phyloP scores from a whole-genome alignment of 257 asterid species.

The Capsicum chinense region DNA sequence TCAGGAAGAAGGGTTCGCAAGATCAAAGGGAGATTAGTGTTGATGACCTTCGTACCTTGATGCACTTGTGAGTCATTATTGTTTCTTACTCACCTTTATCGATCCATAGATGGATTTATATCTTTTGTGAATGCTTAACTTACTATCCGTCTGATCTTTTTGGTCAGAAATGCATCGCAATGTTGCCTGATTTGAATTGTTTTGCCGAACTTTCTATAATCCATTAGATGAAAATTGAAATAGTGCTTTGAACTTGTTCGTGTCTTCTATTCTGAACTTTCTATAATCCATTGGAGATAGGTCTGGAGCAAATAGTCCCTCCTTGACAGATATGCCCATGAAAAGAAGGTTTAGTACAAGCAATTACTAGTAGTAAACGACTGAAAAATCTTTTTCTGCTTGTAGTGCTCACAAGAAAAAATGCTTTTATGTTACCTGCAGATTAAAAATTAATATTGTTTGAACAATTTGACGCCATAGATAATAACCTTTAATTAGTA shows the following conservation, averaged over 20 bases:
- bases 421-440: not conserved
- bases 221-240: conserved; percentile 23
- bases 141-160: conserved; percentile 15
- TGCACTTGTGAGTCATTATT: conserved; percentile 53
- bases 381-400: not conserved
- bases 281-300: not conserved
- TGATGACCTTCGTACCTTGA: conserved; percentile 69
- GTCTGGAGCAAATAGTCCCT: not conserved
- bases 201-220: not conserved
- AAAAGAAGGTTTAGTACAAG: not conserved
- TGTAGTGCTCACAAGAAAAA: not conserved
- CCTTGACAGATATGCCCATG: not conserved
- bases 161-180: not conserved
- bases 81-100: not conserved
- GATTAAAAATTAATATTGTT: not conserved
- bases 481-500: too few relatives aligned
- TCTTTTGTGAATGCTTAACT: conserved; percentile 5
- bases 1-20: conserved; percentile 52
- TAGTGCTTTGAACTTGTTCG: not conserved
- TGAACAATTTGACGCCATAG: not conserved
- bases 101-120: not conserved
- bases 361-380: not conserved
- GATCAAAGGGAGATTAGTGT: conserved; percentile 60
- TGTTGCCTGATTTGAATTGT: conserved; percentile 6
- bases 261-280: not conserved